Percentiles rank a stretch among this genome's conserved stretches.
Evolutionary conservation across 2,329 filamentous ascomycete species (phyloP).

Genomic region (Xylaria multiplex): DNA sequence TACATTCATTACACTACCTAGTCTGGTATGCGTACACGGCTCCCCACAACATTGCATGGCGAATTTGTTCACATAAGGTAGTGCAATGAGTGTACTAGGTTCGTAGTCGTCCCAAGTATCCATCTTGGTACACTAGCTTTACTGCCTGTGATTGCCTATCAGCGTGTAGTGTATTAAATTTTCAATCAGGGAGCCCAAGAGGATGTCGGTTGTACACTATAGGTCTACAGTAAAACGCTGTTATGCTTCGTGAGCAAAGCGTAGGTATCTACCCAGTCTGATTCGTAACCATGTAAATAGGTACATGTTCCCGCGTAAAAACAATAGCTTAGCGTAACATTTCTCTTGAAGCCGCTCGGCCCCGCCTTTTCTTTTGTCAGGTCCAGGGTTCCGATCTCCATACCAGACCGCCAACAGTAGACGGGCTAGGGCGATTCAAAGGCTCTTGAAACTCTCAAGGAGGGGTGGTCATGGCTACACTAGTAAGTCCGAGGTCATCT

Average conservation of each 20-base stretch:
- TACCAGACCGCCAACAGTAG: constrained; percentile 13
- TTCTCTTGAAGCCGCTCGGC: constrained; percentile 5
- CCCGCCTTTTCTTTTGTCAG: constrained; percentile 3
- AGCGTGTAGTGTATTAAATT: too few relatives aligned
- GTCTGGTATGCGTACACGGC: not conserved
- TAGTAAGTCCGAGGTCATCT: not conserved
- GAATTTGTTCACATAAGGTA: constrained; percentile 14
- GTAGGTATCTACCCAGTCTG: too few relatives aligned
- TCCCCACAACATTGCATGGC: constrained; percentile 1
- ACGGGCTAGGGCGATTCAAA: not conserved
- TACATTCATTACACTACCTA: not conserved
- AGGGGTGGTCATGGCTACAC: not conserved
- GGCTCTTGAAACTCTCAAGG: constrained; percentile 6
- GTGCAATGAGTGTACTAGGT: not conserved
- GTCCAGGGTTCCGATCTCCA: constrained; percentile 4
- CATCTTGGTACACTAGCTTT: too few relatives aligned
- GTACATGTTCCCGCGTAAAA: not conserved
- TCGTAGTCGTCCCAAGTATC: too few relatives aligned
- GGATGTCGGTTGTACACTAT: too few relatives aligned
- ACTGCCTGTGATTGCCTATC: too few relatives aligned
- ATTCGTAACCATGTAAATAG: too few relatives aligned
- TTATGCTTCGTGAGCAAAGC: too few relatives aligned
- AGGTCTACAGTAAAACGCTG: too few relatives aligned
- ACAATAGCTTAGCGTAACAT: not conserved
- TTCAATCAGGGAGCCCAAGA: too few relatives aligned